These are phyloP conservation scores for Fusarium pilosicola DNA, from an alignment of 2,329 filamentous ascomycete genomes.

Conservation along the genomic window DNA sequence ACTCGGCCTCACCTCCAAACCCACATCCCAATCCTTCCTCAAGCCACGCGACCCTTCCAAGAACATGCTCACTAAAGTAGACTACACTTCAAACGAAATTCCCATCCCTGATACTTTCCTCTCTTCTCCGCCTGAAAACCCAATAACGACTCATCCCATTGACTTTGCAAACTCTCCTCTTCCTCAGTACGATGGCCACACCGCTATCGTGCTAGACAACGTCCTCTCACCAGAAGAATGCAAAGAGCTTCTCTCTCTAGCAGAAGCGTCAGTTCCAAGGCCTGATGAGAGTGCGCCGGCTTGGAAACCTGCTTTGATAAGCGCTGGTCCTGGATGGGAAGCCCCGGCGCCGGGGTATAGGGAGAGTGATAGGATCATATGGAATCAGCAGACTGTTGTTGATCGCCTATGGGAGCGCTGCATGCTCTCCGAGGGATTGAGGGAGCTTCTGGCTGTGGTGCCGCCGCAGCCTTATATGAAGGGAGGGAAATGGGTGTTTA, in stretches of 20 bases:
- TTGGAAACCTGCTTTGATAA: constrained; percentile 77
- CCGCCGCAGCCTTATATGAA: constrained; percentile 40
- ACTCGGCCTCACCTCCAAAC: constrained; percentile 27
- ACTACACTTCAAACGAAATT: constrained; percentile 49
- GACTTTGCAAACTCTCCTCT: constrained; percentile 62
- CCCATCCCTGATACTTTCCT: constrained; percentile 58
- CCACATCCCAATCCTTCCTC: background rate
- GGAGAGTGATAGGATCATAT: constrained; percentile 81
- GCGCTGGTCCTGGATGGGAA: constrained; percentile 71
- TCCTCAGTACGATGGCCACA: constrained; percentile 61
- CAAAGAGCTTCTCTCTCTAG: constrained; percentile 59
- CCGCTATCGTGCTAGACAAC: constrained; percentile 70
- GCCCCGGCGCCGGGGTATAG: constrained; percentile 63
- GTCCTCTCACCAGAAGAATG: constrained; percentile 69
- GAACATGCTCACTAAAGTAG: background rate
- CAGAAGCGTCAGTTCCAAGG: constrained; percentile 60
- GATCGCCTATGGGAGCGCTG: constrained; percentile 72
- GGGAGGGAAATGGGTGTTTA: constrained; percentile 54
- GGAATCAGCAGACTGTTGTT: constrained; percentile 72
- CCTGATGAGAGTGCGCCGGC: constrained; percentile 42
- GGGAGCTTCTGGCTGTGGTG: constrained; percentile 52
- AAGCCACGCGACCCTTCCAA: constrained; percentile 10
- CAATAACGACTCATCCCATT: constrained; percentile 57
- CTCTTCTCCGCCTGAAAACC: constrained; percentile 48
- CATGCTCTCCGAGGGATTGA: constrained; percentile 53